These are phyloP conservation scores for Trichoderma breve DNA, from an alignment of 2,329 filamentous ascomycete species.

Conservation along the genomic window DNA sequence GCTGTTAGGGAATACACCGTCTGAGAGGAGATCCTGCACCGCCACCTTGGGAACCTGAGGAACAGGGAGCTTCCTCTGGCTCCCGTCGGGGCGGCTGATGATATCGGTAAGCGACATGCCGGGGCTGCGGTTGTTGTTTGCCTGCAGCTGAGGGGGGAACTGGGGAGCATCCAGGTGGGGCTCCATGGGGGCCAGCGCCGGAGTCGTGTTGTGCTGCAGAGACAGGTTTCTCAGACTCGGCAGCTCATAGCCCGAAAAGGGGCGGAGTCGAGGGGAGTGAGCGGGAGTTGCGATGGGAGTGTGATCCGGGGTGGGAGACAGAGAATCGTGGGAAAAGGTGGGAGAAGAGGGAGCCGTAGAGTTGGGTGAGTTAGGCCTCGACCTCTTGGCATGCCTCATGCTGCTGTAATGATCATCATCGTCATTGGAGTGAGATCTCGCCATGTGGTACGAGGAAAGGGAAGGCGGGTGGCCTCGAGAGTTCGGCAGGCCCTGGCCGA, in stretches of 20 bases:
- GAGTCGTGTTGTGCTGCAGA: constrained; percentile 52
- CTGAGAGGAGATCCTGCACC: constrained; percentile 77
- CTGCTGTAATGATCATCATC: constrained; percentile 73
- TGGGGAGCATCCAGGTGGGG: constrained; percentile 49
- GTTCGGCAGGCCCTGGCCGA: constrained; percentile 46
- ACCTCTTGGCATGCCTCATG: constrained; percentile 77
- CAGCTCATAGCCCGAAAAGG: constrained; percentile 74
- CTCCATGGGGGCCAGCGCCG: constrained; percentile 59
- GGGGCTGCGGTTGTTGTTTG: constrained; percentile 50
- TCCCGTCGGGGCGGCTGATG: constrained; percentile 82
- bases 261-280: constrained; percentile 86
- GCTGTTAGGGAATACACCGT: constrained; percentile 65
- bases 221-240: constrained; percentile 74
- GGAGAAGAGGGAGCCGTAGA: constrained; percentile 95
- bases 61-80: constrained; percentile 85
- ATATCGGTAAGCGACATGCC: constrained; percentile 89
- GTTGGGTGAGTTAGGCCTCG: constrained; percentile 88
- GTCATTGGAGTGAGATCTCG: constrained; percentile 78
- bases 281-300: constrained; percentile 97
- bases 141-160: constrained; percentile 50
- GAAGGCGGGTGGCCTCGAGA: constrained; percentile 67
- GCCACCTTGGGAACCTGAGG: constrained; percentile 88
- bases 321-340: constrained; percentile 92
- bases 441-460: constrained; percentile 90
- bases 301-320: constrained; percentile 93